These are phyloP conservation scores for Curvularia sp. DNA, from an alignment of 2,329 filamentous ascomycete species.

Conservation along the genomic window DNA sequence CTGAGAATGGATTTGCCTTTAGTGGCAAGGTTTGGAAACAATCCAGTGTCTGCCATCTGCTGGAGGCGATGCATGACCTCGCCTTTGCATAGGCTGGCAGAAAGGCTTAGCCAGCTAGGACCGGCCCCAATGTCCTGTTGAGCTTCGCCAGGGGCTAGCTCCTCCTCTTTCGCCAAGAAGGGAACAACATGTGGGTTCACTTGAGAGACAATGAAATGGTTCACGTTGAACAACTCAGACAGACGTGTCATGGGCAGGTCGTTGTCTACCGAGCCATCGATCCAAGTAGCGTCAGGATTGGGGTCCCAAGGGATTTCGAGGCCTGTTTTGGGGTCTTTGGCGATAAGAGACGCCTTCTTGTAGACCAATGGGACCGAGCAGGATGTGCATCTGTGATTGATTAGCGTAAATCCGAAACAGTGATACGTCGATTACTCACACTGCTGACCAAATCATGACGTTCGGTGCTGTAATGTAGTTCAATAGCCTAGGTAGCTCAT, in stretches of 20 bases:
- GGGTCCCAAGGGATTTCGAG: constrained; percentile 84
- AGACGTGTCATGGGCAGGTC: constrained; percentile 90
- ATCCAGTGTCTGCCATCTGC: constrained; percentile 77
- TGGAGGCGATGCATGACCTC: constrained; percentile 83
- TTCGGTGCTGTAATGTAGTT: constrained; percentile 95
- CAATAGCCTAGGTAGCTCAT: constrained; percentile 83
- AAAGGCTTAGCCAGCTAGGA: constrained; percentile 67
- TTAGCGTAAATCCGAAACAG: constrained; percentile 18
- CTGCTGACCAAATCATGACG: constrained; percentile 94
- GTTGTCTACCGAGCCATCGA: constrained; percentile 94
- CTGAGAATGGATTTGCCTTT: constrained; percentile 82
- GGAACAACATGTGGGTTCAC: constrained; percentile 94
- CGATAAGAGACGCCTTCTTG: constrained; percentile 76
- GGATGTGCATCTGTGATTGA: constrained; percentile 70
- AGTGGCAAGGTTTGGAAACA: constrained; percentile 79
- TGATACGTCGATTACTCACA: constrained; percentile 56
- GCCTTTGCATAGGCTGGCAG: constrained; percentile 76
- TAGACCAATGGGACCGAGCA: constrained; percentile 92
- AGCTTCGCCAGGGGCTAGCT: constrained; percentile 50
- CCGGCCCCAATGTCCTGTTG: constrained; percentile 50
- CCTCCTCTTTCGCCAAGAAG: constrained; percentile 79
- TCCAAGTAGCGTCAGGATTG: constrained; percentile 77
- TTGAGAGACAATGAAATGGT: constrained; percentile 97
- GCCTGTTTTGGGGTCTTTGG: constrained; percentile 84
- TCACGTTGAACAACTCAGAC: constrained; percentile 96